Evolutionary conservation across 225 moss, liverwort and hornwort species (phyloP), one percentile per base, ranked within the genome.

Genomic region (Marchantia polymorpha): DNA sequence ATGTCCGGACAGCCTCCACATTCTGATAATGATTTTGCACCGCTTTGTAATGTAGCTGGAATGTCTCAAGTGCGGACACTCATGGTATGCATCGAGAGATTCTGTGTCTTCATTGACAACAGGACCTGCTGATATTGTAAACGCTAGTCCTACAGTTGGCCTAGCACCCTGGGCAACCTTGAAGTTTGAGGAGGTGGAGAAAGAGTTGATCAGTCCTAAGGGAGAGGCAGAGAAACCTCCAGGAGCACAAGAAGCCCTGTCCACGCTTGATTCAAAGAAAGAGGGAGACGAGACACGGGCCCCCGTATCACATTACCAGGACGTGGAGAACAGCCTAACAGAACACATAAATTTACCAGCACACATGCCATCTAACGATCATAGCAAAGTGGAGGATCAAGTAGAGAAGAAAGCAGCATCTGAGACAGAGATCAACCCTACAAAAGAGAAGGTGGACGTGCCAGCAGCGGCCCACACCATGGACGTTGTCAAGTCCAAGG

Each of bases 61-160:
- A 78, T 99, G 97, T 68, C 53, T 93, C 80, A 99, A 99, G 76
- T 99, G 97, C 85, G 97, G 97, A 51, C 80, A 92, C 64, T 91
- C 94, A 10, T 99, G 97, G 97, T 99, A 99, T 83, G 92, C 89
- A 52, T 91, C 93, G 68, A 87, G 93, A 69, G 95, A 99, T 85
- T 87, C 92, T 10, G 87, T 94, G 56, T 91, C 97, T 72, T 87
- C 91, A 7, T 66, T 95, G 56, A 93, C 92, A 81, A 89, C 92
- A 17, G 89, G 90, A 48, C 87, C 87, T 16, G 68, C 77, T 54
- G 65, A 77, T 51, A 76, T 59, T 61, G 79, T 78, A 30, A 84
- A 63, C 49, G 59, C 55, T 70, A 76, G 85, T 56, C 92, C 94
- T 19, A 91, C 85, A 64, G 94, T 99, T 70, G 94, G 97, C 74